Evolutionary conservation across 345 rosid genomes (phyloP).

Genomic region (Hevea brasiliensis): DNA sequence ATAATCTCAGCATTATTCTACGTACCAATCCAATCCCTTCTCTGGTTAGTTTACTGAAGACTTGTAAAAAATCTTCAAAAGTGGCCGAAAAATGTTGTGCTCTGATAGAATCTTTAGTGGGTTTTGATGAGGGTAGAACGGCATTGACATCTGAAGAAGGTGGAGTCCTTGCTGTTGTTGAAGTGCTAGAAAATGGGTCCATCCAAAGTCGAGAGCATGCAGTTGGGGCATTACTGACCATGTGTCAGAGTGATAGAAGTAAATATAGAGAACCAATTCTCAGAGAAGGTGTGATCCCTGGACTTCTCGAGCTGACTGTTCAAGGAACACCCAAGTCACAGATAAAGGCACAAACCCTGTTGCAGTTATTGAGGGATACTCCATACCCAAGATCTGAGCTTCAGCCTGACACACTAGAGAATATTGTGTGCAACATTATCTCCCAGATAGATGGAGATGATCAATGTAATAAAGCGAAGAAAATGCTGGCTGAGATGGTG

Average conservation of each 20-base stretch:
- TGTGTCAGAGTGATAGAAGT: slow-evolving; percentile 86
- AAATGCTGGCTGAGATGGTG: slow-evolving; percentile 97
- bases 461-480: slow-evolving; percentile 86
- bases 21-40: slow-evolving; percentile 62
- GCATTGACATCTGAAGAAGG: slow-evolving; percentile 69
- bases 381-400: slow-evolving; percentile 70
- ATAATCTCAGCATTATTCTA: slow-evolving; percentile 50
- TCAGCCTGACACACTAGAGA: slow-evolving; percentile 78
- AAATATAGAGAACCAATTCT: slow-evolving; percentile 90
- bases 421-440: slow-evolving; percentile 85
- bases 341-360: slow-evolving; percentile 66
- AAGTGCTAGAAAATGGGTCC: slow-evolving; percentile 85
- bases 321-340: slow-evolving; percentile 90
- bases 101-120: slow-evolving; percentile 71
- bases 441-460: slow-evolving; percentile 90
- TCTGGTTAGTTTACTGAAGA: slow-evolving; percentile 57
- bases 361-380: slow-evolving; percentile 70
- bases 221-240: slow-evolving; percentile 65
- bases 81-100: slow-evolving; percentile 85
- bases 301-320: slow-evolving; percentile 92
- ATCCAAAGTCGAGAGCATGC: slow-evolving; percentile 84
- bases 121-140: slow-evolving; percentile 69
- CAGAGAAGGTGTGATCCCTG: slow-evolving; percentile 94
- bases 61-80: slow-evolving; percentile 75
- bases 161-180: slow-evolving; percentile 80